Evolutionary conservation across 352 stramenopile genomes (phyloP).

Genomic region (Blastocystis sp.): DNA sequence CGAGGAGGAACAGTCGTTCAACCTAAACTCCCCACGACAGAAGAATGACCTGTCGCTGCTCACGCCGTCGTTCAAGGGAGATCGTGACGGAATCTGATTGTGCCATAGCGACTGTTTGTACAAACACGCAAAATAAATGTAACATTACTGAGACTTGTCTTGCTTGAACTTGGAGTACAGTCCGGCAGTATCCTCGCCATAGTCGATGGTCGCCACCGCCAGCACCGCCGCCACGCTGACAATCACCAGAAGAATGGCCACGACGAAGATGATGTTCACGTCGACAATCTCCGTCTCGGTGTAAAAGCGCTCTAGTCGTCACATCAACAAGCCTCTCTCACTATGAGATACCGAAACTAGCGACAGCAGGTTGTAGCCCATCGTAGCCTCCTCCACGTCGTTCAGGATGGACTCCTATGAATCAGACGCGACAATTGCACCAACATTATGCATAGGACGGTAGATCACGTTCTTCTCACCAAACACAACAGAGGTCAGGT

Average conservation of each 20-base stretch:
- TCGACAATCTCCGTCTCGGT: slow-evolving; percentile 12
- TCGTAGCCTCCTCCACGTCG: neutral
- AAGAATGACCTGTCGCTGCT: neutral
- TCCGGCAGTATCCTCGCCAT: slow-evolving; percentile 27
- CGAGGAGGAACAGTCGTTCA: neutral
- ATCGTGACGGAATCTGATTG: neutral
- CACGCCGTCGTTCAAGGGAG: neutral
- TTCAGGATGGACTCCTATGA: neutral
- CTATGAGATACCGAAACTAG: neutral
- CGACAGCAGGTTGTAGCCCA: neutral
- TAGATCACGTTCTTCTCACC: slow-evolving; percentile 21
- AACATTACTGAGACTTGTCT: slow-evolving; percentile 28
- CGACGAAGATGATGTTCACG: slow-evolving; percentile 29
- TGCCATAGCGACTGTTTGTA: neutral
- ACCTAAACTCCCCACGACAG: neutral
- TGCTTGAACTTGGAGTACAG: slow-evolving; percentile 48
- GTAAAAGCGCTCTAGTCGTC: neutral
- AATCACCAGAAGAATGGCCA: slow-evolving; percentile 22
- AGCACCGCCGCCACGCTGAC: neutral
- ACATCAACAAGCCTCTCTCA: neutral
- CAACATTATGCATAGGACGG: neutral
- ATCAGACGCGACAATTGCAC: neutral
- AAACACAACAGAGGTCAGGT: neutral
- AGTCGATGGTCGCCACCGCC: slow-evolving; percentile 32
- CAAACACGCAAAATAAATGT: slow-evolving; percentile 36